phyloP scores from a whole-genome alignment of 208 protist species.

The Plasmodiophora brassicae region DNA sequence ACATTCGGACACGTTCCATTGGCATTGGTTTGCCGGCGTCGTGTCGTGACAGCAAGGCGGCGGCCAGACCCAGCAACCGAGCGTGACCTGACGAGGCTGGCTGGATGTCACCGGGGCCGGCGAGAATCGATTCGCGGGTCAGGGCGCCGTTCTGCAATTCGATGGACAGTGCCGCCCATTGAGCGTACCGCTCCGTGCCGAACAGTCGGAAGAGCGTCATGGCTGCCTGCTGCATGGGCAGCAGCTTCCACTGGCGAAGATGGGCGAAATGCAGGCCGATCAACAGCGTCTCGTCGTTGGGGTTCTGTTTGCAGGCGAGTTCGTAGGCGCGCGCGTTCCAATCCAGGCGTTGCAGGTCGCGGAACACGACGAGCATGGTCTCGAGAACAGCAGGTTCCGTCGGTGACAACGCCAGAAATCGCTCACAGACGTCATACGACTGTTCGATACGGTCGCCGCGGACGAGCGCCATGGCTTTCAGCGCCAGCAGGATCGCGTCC shows the following conservation, averaged over 20 bases:
- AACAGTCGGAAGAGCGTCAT: background rate
- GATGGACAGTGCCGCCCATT: background rate
- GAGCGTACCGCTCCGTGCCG: background rate
- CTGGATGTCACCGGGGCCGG: background rate
- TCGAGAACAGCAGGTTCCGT: background rate
- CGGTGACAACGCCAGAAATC: background rate
- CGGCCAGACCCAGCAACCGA: background rate
- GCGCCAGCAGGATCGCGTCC: background rate
- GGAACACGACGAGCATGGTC: background rate
- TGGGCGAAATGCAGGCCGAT: background rate
- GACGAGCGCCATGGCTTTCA: background rate
- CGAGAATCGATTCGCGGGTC: background rate
- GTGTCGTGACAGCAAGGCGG: background rate
- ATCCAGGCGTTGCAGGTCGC: background rate
- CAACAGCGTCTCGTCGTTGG: background rate
- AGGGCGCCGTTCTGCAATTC: conserved; percentile 19
- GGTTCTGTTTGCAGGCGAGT: background rate
- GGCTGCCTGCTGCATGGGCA: background rate
- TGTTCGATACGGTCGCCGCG: background rate
- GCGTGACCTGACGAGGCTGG: background rate
- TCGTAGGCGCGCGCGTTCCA: background rate
- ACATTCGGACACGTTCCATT: background rate
- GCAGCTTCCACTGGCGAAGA: background rate
- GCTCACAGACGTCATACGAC: background rate
- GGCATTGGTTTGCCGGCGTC: background rate